Percentiles rank a stretch among this genome's conserved stretches.
phyloP scores from a whole-genome alignment of 2,329 filamentous ascomycete species.

The Fusarium buharicum region DNA sequence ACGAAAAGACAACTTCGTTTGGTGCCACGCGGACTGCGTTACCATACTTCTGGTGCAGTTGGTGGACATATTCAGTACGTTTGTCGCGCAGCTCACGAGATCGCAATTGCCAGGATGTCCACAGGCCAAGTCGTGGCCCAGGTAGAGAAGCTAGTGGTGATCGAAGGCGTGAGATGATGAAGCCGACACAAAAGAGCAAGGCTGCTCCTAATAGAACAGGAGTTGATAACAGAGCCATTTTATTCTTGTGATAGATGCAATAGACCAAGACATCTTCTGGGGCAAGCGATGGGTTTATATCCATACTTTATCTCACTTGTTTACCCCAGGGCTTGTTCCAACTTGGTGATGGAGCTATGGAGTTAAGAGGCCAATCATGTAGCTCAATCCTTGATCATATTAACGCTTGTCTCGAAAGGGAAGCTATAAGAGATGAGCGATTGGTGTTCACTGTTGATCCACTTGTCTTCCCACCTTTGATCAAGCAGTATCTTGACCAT shows the following conservation, averaged over 20 bases:
- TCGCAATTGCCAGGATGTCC: slow-evolving; percentile 14
- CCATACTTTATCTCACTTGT: neutral
- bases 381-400: no score
- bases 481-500: neutral
- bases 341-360: no score
- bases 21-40: slow-evolving; percentile 23
- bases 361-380: slow-evolving; percentile 12
- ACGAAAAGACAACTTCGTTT: slow-evolving; percentile 30
- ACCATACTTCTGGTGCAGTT: slow-evolving; percentile 17
- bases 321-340: neutral
- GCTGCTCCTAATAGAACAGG: neutral
- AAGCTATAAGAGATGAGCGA: slow-evolving; percentile 35
- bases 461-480: neutral
- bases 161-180: neutral
- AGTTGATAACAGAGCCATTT: slow-evolving; percentile 8
- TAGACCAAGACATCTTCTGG: neutral
- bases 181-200: neutral
- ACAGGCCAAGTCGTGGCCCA: slow-evolving; percentile 16
- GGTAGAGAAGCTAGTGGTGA: slow-evolving; percentile 24
- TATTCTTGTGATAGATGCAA: rapidly evolving
- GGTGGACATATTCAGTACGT: slow-evolving; percentile 22
- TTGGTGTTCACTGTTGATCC: neutral
- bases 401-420: slow-evolving; percentile 11
- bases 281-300: neutral
- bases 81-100: slow-evolving; percentile 29